Percentiles rank a stretch among this genome's conserved stretches.
Evolutionary conservation across 176 grass and related monocot species (phyloP).

Genomic region (Ampelocalamus luodianensis): DNA sequence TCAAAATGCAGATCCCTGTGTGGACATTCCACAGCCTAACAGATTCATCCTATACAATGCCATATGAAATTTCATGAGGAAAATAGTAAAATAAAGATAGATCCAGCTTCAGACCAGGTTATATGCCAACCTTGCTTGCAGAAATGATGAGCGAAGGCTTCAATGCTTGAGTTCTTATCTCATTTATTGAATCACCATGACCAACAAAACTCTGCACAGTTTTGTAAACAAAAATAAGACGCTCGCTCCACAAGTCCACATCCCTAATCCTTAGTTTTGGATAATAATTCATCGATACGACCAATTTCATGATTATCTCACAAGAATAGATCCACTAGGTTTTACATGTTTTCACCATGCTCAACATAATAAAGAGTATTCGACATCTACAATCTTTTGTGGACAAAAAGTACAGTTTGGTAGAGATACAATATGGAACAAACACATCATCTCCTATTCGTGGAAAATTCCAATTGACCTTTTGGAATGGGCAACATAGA

Average conservation of each 20-base stretch:
- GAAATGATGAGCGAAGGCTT: conserved; percentile 91
- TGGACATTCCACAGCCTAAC: conserved; percentile 97
- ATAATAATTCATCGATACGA: neutral
- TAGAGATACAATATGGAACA: conserved; percentile 1
- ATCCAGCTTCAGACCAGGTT: conserved; percentile 6
- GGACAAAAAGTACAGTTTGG: conserved; percentile 16
- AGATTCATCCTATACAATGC: conserved; percentile 78
- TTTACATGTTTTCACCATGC: neutral
- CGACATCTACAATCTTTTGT: conserved; percentile 16
- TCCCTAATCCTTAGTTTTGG: conserved; percentile 7
- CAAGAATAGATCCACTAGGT: conserved; percentile 11
- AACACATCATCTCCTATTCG: neutral
- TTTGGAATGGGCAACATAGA: neutral
- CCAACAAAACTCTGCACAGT: conserved; percentile 77
- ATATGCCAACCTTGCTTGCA: conserved; percentile 84
- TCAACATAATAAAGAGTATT: conserved; percentile 13
- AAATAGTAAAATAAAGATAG: conserved; percentile 8
- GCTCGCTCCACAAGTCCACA: neutral
- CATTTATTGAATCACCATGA: conserved; percentile 81
- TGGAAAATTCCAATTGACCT: conserved; percentile 13
- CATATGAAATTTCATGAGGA: conserved; percentile 41
- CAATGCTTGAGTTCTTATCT: conserved; percentile 81
- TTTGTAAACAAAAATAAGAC: conserved; percentile 28
- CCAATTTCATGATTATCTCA: conserved; percentile 5
- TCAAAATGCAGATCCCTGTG: conserved; percentile 91